A percentile compares a stretch with the other conserved stretches of the same genome.
phyloP scores from a whole-genome alignment of 768 basidiomycete genomes.

The Austroboletus eburneus region DNA sequence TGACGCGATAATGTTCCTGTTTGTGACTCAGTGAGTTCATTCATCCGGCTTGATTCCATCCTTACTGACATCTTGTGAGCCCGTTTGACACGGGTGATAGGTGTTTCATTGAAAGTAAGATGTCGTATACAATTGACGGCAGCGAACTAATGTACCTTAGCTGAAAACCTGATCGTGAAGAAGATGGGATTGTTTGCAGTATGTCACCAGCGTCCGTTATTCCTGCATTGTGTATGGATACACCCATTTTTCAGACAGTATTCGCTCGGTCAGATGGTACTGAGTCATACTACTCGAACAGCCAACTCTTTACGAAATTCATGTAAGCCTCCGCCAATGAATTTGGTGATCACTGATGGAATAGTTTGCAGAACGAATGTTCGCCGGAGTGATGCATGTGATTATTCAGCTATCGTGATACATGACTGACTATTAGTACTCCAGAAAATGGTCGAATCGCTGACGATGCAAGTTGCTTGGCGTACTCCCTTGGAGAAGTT shows the following conservation, averaged over 20 bases:
- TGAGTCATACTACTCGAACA: constrained; percentile 80
- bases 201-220: constrained; percentile 12
- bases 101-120: constrained; percentile 63
- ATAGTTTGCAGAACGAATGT: constrained; percentile 53
- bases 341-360: neutral
- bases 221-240: neutral
- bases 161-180: constrained; percentile 71
- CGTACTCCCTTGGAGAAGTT: constrained; percentile 67
- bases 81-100: constrained; percentile 82
- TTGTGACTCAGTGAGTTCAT: constrained; percentile 71
- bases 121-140: neutral
- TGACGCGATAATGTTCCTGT: constrained; percentile 78
- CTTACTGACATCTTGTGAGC: constrained; percentile 32
- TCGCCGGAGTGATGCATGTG: constrained; percentile 61
- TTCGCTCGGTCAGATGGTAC: constrained; percentile 72
- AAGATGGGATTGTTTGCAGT: constrained; percentile 78
- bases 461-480: constrained; percentile 74
- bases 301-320: constrained; percentile 69
- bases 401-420: neutral
- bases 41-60: neutral
- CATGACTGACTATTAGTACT: constrained; percentile 8
- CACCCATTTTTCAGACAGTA: constrained; percentile 44
- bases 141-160: constrained; percentile 29
- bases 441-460: constrained; percentile 63
- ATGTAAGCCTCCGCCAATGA: constrained; percentile 43